Evolutionary conservation across 2,329 filamentous ascomycete species (phyloP).

Genomic region (Cryphonectria naterciae): DNA sequence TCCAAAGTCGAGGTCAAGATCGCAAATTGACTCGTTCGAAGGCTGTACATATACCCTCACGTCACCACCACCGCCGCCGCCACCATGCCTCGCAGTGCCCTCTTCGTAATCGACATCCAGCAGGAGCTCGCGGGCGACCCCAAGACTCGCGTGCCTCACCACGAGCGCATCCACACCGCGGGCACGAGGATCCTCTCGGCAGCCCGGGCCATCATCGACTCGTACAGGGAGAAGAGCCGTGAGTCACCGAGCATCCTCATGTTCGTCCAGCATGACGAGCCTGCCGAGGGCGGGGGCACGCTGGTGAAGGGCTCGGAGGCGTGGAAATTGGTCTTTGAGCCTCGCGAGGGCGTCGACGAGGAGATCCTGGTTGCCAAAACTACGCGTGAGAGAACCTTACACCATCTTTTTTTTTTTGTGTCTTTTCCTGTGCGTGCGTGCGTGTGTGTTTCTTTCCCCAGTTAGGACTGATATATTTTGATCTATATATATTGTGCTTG

Average conservation of each 20-base stretch:
- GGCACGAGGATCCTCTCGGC: conserved; percentile 33
- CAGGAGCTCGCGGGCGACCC: conserved; percentile 36
- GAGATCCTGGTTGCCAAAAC: conserved; percentile 37
- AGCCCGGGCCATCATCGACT: conserved; percentile 30
- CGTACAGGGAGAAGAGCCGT: background rate
- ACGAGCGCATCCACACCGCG: conserved; percentile 33
- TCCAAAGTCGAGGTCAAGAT: background rate
- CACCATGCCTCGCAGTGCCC: conserved; percentile 31
- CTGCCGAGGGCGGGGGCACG: conserved; percentile 31
- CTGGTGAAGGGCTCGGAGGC: conserved; percentile 34
- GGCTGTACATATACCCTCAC: background rate
- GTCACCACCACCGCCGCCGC: background rate
- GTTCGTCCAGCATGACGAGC: conserved; percentile 40
- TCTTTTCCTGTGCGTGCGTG: too few species aligned
- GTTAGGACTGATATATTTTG: background rate
- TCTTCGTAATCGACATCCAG: conserved; percentile 43
- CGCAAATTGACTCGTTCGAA: background rate
- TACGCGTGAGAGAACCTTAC: conserved; percentile 32
- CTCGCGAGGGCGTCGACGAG: conserved; percentile 26
- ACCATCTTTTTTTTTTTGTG: too few species aligned
- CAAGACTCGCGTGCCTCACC: conserved; percentile 34
- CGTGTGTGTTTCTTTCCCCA: background rate
- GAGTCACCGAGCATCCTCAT: conserved; percentile 31
- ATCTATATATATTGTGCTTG: too few species aligned
- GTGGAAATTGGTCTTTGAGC: conserved; percentile 39